Base-by-base conservation (phyloP, 441 rosid species). In the Melianthus villosus region DNA sequence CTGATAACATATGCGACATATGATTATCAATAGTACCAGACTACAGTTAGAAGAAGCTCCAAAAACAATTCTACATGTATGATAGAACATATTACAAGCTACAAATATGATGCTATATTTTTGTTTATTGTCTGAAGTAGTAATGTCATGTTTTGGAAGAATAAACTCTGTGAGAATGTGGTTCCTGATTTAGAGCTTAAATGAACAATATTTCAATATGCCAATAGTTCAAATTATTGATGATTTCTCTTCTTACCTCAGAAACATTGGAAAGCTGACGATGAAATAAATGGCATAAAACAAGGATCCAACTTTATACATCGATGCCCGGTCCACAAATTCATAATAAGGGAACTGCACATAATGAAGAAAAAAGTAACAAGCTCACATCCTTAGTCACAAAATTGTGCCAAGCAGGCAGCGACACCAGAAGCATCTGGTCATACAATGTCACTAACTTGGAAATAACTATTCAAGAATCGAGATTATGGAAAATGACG, bases 241-340 rank as follows among this genome's bases (percentile, higher is more conserved):
- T 18, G 35, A 37, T 48, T 42, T 14, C 8, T 35, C 39, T 40
- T 44, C 70, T 69, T 65, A 84, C 98, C 98, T 83, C 54, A 79
- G 57, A 60, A 89, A 89, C 98, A 89, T 89, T 19, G 98, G 96
- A 55, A 89, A 89, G 79, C 98, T 89, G 26, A 89, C 96, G 22
- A 89, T 7, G 71, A 89, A 84, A 73, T 84, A 89, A 54, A 81
- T 79, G 38, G 98, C 96, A 52, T 89, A 89, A 66, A 89, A 89
- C 62, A 89, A 59, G 36, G 81, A 89, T 12, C 98, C 98, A 56
- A 89, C 89, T 69, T 48, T 77, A 62, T 89, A 89, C 98, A 89
- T 89, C 41, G 82, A 77, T 32, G 71, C 81, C 45, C 98, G 82
- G 53, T 89, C 98, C 57, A 84, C 94, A 37, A 89, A 89, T 34